phyloP scores from a whole-genome alignment of 106 monocot genomes.

The Acanthochlamys bracteata region DNA sequence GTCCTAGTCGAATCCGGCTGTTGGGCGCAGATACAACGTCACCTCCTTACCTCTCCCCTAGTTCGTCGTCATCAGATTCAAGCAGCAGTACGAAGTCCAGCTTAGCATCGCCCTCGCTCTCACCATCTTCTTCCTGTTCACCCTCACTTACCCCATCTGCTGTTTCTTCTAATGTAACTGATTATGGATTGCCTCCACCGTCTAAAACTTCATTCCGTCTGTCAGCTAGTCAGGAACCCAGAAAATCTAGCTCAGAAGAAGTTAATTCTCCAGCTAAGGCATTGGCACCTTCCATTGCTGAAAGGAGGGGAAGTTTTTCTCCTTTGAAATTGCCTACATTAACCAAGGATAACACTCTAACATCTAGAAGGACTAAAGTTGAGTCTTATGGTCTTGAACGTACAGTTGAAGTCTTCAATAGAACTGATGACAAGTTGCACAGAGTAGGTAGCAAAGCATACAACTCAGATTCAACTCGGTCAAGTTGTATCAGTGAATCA shows the following conservation, averaged over 20 bases:
- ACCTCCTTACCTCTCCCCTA: conserved; percentile 64
- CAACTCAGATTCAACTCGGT: not conserved
- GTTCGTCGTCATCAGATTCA: conserved; percentile 61
- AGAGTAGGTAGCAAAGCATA: not conserved
- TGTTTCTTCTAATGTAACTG: conserved; percentile 17
- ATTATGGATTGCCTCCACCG: conserved; percentile 15
- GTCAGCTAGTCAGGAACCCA: conserved; percentile 11
- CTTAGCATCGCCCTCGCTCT: conserved; percentile 54
- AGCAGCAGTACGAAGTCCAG: conserved; percentile 60
- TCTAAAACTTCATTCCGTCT: conserved; percentile 20
- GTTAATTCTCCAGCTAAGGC: conserved; percentile 36
- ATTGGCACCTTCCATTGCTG: conserved; percentile 54
- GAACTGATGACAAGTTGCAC: conserved; percentile 4
- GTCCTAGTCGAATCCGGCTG: conserved; percentile 22
- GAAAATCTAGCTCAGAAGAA: conserved; percentile 4
- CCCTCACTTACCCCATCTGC: conserved; percentile 39
- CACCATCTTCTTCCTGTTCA: conserved; percentile 46
- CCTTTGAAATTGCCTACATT: conserved; percentile 47
- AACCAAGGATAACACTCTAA: conserved; percentile 18
- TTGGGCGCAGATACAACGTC: conserved; percentile 40
- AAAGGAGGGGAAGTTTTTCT: conserved; percentile 73
- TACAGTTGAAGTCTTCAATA: conserved; percentile 13
- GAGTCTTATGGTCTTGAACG: conserved; percentile 8
- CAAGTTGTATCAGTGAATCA: too few relatives aligned
- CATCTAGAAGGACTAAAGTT: conserved; percentile 11